These are phyloP conservation scores for Geotrichum armillariae DNA, from an alignment of 1,139 yeast species.

Conservation along the genomic window DNA sequence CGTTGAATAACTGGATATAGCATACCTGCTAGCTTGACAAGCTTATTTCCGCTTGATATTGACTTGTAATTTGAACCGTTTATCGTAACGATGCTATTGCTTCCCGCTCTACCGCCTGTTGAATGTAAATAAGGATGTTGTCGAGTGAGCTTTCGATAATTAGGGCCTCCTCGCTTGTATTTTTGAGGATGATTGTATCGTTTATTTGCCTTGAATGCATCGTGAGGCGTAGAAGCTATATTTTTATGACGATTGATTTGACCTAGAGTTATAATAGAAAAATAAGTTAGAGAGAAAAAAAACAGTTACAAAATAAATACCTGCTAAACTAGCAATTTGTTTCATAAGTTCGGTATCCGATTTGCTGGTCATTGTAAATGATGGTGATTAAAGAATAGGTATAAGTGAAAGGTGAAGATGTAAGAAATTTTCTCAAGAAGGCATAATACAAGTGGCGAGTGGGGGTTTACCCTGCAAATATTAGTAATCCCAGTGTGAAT, in stretches of 20 bases:
- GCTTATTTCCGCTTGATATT: slow-evolving; percentile 17
- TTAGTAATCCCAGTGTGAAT: too few relatives aligned
- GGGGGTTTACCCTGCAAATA: too few relatives aligned
- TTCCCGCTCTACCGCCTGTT: not conserved
- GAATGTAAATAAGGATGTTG: not conserved
- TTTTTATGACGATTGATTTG: slow-evolving; percentile 21
- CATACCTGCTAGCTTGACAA: slow-evolving; percentile 21
- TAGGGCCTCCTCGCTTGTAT: not conserved
- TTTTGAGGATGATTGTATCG: not conserved
- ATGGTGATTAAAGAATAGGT: too few relatives aligned
- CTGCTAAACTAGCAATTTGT: slow-evolving; percentile 21
- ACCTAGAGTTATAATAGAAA: slow-evolving; percentile 1
- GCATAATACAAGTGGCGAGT: too few relatives aligned
- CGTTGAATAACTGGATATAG: not conserved
- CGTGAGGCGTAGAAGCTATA: not conserved
- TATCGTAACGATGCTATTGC: slow-evolving; percentile 10
- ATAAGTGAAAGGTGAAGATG: too few relatives aligned
- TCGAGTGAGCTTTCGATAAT: not conserved
- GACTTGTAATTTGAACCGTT: slow-evolving; percentile 18
- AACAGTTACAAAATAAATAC: slow-evolving; percentile 6
- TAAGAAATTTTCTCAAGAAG: too few relatives aligned
- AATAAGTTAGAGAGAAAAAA: not conserved
- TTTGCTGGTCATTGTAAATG: too few relatives aligned
- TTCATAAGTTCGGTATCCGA: slow-evolving; percentile 19
- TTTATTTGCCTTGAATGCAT: not conserved